These are phyloP conservation scores for Sporothrix variecibatus DNA, from an alignment of 2,329 filamentous ascomycete species.

Conservation along the genomic window DNA sequence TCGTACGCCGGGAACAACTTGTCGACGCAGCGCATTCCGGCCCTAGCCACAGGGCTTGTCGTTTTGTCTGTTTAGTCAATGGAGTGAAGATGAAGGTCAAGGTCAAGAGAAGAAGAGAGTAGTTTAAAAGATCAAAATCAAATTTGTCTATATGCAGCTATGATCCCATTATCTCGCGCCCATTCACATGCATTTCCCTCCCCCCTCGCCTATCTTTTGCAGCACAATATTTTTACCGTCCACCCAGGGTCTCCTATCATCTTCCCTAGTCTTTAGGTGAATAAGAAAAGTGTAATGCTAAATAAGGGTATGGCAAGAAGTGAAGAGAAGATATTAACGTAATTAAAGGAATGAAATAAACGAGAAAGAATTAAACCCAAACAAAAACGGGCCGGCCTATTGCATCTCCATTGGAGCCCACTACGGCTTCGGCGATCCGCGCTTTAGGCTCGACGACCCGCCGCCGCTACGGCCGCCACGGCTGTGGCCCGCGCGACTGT, in stretches of 20 bases:
- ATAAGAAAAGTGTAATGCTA: background rate
- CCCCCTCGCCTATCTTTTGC: background rate
- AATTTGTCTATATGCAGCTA: background rate
- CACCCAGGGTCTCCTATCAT: background rate
- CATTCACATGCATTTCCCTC: background rate
- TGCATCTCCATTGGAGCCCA: background rate
- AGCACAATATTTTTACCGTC: background rate
- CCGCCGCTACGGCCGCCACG: background rate
- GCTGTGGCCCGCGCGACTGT: background rate
- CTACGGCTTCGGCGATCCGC: slow-evolving; percentile 12
- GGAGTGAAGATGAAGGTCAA: background rate
- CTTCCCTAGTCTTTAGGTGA: background rate
- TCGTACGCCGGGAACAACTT: slow-evolving; percentile 34
- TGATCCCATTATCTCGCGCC: background rate
- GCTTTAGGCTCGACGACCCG: background rate
- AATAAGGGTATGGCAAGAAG: background rate
- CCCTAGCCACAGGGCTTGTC: slow-evolving; percentile 40
- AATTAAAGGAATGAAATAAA: background rate
- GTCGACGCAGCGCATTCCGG: slow-evolving; percentile 35
- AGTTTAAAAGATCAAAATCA: background rate
- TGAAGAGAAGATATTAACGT: background rate
- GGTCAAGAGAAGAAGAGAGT: no score
- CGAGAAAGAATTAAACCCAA: background rate
- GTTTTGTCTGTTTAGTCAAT: slow-evolving; percentile 33
- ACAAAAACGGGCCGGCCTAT: background rate